Evolutionary conservation across 139 green algal species (phyloP).

Genomic region (Marvania coccoides): DNA sequence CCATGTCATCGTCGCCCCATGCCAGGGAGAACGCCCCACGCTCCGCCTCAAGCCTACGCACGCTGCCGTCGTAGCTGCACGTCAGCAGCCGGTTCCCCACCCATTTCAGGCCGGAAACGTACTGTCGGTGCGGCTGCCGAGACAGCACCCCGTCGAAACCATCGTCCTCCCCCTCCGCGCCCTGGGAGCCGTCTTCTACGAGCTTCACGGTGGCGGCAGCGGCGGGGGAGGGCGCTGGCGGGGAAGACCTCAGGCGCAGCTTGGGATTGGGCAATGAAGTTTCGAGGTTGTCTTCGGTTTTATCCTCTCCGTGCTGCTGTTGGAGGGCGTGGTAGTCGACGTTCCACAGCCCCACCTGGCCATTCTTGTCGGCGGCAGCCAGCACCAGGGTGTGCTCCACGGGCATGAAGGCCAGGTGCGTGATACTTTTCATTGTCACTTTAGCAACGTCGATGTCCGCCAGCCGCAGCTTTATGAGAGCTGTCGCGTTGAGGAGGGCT

Average conservation of each 20-base stretch:
- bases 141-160: constrained; percentile 22
- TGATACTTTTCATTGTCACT: constrained; percentile 31
- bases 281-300: no score
- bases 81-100: constrained; percentile 35
- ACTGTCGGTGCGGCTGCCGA: constrained; percentile 16
- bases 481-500: not conserved
- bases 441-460: constrained; percentile 33
- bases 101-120: constrained; percentile 30
- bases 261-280: no score
- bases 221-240: not conserved
- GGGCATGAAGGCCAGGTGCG: constrained; percentile 44
- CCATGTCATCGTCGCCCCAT: constrained; percentile 18
- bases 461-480: constrained; percentile 5
- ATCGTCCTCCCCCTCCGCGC: not conserved
- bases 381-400: constrained; percentile 23
- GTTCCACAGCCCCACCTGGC: constrained; percentile 39
- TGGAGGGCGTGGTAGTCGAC: no score
- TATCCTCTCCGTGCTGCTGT: no score
- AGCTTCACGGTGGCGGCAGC: not conserved
- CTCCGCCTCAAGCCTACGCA: constrained; percentile 49
- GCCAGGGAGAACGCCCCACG: not conserved
- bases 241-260: no score
- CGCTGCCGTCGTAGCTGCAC: constrained; percentile 54
- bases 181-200: no score
- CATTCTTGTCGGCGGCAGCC: constrained; percentile 39